Evolutionary conservation across 176 grass and related monocot species (phyloP), one percentile per base, ranked within the genome.

Genomic region (Zoysia pacifica): DNA sequence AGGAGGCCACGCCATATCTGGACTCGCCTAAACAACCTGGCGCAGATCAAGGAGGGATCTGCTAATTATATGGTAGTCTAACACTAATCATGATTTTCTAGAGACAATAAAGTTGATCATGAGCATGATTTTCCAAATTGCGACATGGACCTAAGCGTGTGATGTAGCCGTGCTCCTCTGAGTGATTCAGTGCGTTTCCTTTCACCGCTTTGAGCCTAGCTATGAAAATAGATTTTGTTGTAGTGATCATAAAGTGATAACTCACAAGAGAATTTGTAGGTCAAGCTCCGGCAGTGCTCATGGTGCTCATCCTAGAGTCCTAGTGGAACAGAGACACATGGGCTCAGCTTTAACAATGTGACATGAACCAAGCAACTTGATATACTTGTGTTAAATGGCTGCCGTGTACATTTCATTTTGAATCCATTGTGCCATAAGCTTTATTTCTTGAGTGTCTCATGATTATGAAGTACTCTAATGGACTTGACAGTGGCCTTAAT

Each of bases 341-440:
- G 44, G 16, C 42, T 72, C 72, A 70, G 43, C 77, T 75, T 81
- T 65, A 60, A 72, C 50, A 81, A 89, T 71, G 77, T 84, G 82
- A 89, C 87, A 65, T 36, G 77, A 74, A 89, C 82, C 87, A 77
- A 89, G 81, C 77, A 74, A 58, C 77, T 65, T 72, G 82, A 85
- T 85, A 77, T 67, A 60, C 65, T 10, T 9, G 77, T 38, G 48
- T 66, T 51, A 65, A 50, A 84, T 58, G 28, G 28, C 28, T 89
- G 59, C 67, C 28, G 28, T 28, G 28, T 28, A 28, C 28, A 28
- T 72, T 39, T 84, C 76, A 43, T 81, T 80, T 84, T 85, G 65
- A 41, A 75, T 81, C 82, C 77, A 81, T 39, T 81, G 82, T 44
- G 43, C 48, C 78, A 72, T 77, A 13, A 55, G 54, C 55, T 75